phyloP scores from a whole-genome alignment of 2,329 filamentous ascomycete species.

The Huntiella moniliformis region DNA sequence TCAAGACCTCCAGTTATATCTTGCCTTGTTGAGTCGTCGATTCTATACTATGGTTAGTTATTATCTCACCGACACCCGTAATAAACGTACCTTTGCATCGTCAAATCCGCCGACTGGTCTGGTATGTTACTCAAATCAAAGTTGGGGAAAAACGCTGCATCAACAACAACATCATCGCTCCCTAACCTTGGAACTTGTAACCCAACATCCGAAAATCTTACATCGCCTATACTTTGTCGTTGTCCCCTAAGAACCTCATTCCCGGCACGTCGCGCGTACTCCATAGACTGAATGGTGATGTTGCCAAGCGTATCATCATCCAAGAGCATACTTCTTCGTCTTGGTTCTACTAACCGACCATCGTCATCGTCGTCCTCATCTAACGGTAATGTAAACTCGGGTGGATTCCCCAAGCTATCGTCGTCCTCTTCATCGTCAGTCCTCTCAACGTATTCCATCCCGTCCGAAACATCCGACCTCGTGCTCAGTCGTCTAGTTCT shows the following conservation, averaged over 20 bases:
- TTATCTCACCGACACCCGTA: too few species aligned
- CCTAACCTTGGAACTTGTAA: constrained; percentile 17
- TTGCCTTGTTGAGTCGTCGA: constrained; percentile 17
- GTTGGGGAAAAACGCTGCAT: constrained; percentile 34
- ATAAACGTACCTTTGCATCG: constrained; percentile 24
- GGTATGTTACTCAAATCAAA: constrained; percentile 25
- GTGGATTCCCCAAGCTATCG: constrained; percentile 29
- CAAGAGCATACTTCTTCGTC: constrained; percentile 31
- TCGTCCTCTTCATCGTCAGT: constrained; percentile 28
- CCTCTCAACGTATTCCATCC: constrained; percentile 15
- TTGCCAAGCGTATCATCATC: constrained; percentile 36
- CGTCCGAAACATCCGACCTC: constrained; percentile 8
- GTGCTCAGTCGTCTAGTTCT: too few species aligned
- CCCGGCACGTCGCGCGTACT: constrained; percentile 34
- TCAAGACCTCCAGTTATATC: constrained; percentile 8
- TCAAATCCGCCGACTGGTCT: constrained; percentile 22
- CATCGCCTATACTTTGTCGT: constrained; percentile 32
- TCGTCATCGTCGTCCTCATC: constrained; percentile 30
- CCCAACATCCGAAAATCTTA: constrained; percentile 34
- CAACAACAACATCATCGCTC: constrained; percentile 25
- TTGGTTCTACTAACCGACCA: constrained; percentile 32
- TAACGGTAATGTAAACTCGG: constrained; percentile 36
- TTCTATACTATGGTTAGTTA: constrained; percentile 12
- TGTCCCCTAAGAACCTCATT: constrained; percentile 26
- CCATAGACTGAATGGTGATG: constrained; percentile 38